Percentiles rank a stretch among this genome's conserved stretches.
phyloP scores from a whole-genome alignment of 1,139 yeast species.

The Yamadazyma songkhlaensis region DNA sequence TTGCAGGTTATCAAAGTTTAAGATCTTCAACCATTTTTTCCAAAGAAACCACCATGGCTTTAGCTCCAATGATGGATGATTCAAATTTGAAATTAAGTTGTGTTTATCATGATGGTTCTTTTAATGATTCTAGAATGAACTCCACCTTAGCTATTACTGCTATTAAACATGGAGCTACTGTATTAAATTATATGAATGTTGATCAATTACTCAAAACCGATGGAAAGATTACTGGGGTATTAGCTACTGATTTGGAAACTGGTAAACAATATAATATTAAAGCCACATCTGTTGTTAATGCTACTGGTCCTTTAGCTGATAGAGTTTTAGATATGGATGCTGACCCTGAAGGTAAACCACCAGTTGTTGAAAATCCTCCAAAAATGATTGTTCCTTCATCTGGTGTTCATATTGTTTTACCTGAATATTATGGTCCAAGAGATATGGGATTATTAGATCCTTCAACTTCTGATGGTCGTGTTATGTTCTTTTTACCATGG shows the following conservation, averaged over 20 bases:
- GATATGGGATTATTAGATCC: slow-evolving; percentile 91
- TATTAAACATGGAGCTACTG: slow-evolving; percentile 83
- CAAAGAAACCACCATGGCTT: slow-evolving; percentile 62
- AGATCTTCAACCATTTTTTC: slow-evolving; percentile 75
- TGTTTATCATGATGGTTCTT: slow-evolving; percentile 93
- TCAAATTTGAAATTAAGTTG: slow-evolving; percentile 83
- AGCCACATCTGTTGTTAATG: slow-evolving; percentile 81
- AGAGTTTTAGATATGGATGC: slow-evolving; percentile 83
- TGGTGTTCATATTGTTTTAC: slow-evolving; percentile 90
- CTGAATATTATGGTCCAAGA: slow-evolving; percentile 88
- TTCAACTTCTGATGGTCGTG: slow-evolving; percentile 91
- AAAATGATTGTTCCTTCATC: slow-evolving; percentile 92
- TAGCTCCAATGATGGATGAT: slow-evolving; percentile 86
- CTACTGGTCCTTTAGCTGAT: slow-evolving; percentile 95
- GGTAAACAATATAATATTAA: slow-evolving; percentile 56
- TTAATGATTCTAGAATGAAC: slow-evolving; percentile 91
- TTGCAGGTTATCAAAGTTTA: slow-evolving; percentile 88
- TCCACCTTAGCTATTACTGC: slow-evolving; percentile 86
- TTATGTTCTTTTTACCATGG: slow-evolving; percentile 97
- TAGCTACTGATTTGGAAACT: slow-evolving; percentile 73
- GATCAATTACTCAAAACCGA: slow-evolving; percentile 62
- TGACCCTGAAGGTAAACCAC: slow-evolving; percentile 63
- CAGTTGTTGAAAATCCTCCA: slow-evolving; percentile 45
- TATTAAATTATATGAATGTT: slow-evolving; percentile 83
- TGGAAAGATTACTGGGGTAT: slow-evolving; percentile 68